phyloP scores from a whole-genome alignment of 768 basidiomycete genomes.

The Steccherinum ochraceum region DNA sequence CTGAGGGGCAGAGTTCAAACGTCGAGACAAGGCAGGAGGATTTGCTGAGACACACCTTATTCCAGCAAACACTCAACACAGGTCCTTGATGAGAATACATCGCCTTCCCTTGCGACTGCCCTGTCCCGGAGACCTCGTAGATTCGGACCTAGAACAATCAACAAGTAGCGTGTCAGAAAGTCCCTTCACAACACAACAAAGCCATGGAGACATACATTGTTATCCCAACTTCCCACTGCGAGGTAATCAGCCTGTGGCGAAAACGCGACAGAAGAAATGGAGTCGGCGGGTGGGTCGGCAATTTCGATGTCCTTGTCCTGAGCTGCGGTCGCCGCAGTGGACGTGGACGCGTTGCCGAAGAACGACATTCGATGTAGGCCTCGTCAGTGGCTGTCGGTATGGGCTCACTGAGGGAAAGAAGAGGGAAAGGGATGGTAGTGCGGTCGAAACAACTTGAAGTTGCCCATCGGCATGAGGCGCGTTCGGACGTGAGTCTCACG shows the following conservation, averaged over 20 bases:
- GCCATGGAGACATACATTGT: constrained; percentile 54
- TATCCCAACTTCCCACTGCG: constrained; percentile 92
- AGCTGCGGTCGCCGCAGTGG: constrained; percentile 28
- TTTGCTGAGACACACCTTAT: constrained; percentile 54
- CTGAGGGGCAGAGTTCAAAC: constrained; percentile 22
- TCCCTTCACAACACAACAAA: background rate
- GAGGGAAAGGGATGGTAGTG: too few relatives aligned
- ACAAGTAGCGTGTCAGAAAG: background rate
- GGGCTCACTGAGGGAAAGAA: too few relatives aligned
- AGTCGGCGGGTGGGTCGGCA: constrained; percentile 75
- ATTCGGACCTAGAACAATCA: constrained; percentile 62
- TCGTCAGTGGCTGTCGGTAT: too few relatives aligned
- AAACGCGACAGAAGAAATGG: constrained; percentile 81
- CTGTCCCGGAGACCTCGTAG: constrained; percentile 79
- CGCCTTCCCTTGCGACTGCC: constrained; percentile 83
- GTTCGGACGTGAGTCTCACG: too few relatives aligned
- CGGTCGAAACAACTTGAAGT: too few relatives aligned
- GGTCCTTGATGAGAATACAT: constrained; percentile 90
- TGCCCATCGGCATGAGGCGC: too few relatives aligned
- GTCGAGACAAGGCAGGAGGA: background rate
- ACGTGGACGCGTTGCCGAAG: constrained; percentile 27
- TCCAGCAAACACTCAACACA: constrained; percentile 86
- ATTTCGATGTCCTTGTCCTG: constrained; percentile 80
- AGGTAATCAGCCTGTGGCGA: constrained; percentile 83
- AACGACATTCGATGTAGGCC: too few relatives aligned